Evolutionary conservation across 208 protist species (phyloP).

Genomic region (Acanthamoeba culbertsoni): DNA sequence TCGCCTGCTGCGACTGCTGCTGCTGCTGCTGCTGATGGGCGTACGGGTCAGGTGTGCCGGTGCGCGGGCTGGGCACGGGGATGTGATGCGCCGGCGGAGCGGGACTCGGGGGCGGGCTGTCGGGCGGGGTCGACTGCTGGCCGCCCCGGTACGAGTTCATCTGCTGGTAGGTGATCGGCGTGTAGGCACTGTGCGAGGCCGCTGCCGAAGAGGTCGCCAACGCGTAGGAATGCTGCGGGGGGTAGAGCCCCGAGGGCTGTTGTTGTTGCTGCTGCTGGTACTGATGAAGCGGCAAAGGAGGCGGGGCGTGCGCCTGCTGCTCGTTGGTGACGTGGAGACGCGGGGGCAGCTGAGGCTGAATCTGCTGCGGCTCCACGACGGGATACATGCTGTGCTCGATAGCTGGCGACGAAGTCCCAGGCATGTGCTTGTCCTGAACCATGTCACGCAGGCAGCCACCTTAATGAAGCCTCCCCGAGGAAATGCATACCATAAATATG

Average conservation of each 20-base stretch:
- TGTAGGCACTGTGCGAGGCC: not conserved
- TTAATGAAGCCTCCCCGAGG: too few species aligned
- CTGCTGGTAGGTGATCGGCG: not conserved
- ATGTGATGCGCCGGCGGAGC: not conserved
- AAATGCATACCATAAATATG: too few species aligned
- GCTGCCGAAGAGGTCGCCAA: not conserved
- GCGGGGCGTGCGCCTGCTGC: not conserved
- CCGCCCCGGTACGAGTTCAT: not conserved
- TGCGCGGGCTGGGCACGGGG: not conserved
- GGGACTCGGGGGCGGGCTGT: not conserved
- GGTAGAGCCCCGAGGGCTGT: not conserved
- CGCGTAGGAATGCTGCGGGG: not conserved
- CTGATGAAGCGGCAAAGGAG: not conserved
- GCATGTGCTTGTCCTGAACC: not conserved
- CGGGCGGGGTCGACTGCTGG: not conserved
- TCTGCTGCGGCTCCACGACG: not conserved
- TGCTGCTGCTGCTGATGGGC: not conserved
- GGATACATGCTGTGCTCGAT: slow-evolving; percentile 14
- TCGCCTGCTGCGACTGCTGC: not conserved
- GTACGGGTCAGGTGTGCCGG: not conserved
- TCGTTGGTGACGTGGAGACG: not conserved
- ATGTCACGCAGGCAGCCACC: too few species aligned
- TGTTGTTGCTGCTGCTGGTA: not conserved
- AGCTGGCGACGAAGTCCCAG: not conserved
- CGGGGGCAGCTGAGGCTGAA: not conserved